A percentile compares a stretch with the other conserved stretches of the same genome.
Evolutionary conservation across 495 filamentous ascomycete genomes (phyloP).

Genomic region (Penicillium flavigenum): DNA sequence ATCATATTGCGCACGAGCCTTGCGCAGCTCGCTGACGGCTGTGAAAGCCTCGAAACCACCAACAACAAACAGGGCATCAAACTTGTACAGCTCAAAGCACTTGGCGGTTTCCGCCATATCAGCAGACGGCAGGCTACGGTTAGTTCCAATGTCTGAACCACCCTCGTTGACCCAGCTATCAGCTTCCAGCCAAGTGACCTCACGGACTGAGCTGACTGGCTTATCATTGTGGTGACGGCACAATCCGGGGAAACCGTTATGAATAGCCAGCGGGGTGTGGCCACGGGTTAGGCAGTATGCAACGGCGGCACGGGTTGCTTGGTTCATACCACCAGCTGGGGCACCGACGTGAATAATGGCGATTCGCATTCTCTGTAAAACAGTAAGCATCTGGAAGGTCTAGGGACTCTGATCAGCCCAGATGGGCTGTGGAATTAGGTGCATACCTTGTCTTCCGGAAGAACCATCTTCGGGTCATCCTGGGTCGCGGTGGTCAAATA

Average conservation of each 20-base stretch:
- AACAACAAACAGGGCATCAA: constrained; percentile 89
- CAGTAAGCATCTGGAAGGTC: constrained; percentile 13
- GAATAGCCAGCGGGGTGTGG: constrained; percentile 85
- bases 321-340: constrained; percentile 98
- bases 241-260: constrained; percentile 97
- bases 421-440: neutral
- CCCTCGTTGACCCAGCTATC: constrained; percentile 95
- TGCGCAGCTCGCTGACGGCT: constrained; percentile 79
- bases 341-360: constrained; percentile 97
- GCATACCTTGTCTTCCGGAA: constrained; percentile 72
- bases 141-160: constrained; percentile 96
- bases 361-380: constrained; percentile 75
- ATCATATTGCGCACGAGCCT: constrained; percentile 72
- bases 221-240: constrained; percentile 83
- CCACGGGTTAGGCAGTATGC: constrained; percentile 95
- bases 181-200: constrained; percentile 88
- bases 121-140: constrained; percentile 83
- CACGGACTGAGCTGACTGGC: constrained; percentile 77
- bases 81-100: constrained; percentile 79
- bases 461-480: constrained; percentile 58
- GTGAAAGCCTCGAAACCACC: constrained; percentile 98
- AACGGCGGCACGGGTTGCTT: constrained; percentile 89
- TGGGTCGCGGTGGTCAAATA: constrained; percentile 84
- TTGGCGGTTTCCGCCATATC: constrained; percentile 80
- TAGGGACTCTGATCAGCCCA: neutral